Evolutionary conservation across 164 flowering plant genomes (phyloP), one percentile per base, ranked within the genome.

Genomic region (Kingdonia uniflora): DNA sequence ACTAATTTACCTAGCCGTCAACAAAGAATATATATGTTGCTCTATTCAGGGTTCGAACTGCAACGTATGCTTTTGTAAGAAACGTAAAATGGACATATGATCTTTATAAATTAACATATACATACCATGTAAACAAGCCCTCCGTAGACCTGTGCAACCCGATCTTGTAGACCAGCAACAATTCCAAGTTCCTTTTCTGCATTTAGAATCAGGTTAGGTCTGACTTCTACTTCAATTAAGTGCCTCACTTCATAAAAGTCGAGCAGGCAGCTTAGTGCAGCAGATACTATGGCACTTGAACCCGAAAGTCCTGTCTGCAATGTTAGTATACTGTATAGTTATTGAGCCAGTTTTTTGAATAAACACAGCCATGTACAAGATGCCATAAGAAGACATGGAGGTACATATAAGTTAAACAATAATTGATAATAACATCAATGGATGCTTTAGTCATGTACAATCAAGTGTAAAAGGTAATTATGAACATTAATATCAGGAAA

Each of bases 231-330:
- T 71, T 82, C 78, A 53, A 89, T 46, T 58, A 81, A 60, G 60
- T 84, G 87, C 67, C 95, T 77, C 49, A 89, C 84, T 15, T 80
- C 54, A 63, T 82, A 92, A 65, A 92, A 92, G 61, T 92, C 95
- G 51, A 89, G 85, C 42, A 92, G 73, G 76, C 99, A 92, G 67
- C 62, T 84, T 21, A 92, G 64, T 20, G 96, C 86, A 44, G 99
- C 96, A 78, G 83, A 80, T 6, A 86, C 95, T 53, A 92, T 88
- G 14, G 95, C 99, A 73, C 99, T 88, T 2, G 99, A 92, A 71
- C 99, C 99, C 52, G 99, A 92, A 72, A 92, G 97, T 60, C 99
- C 99, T 52, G 87, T 71, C 99, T 92, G 82, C 54, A 72, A 68
- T 25, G 45, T 59, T 65, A 66, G 71, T 72, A 70, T 15, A 19